Evolutionary conservation across 192 early-diverging fungal genomes (phyloP), one percentile per base, ranked within the genome.

Genomic region (Umbelopsis isabellina): DNA sequence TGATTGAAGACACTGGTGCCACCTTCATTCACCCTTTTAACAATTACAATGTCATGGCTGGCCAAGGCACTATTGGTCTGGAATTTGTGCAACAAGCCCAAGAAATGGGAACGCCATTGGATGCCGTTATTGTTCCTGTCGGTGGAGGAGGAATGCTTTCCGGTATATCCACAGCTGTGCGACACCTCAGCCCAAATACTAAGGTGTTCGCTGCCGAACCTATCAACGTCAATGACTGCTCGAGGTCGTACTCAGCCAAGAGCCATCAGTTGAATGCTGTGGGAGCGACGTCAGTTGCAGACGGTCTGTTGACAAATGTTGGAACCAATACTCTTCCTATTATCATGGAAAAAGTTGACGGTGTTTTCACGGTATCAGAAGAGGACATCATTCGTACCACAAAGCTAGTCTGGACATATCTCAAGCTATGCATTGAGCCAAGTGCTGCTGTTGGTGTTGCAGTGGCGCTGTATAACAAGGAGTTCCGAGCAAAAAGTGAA

Each of bases 111-210:
- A 61, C 20, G 22, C 73, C 53, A 25, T 71, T 88, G 25, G 86
- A 88, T 66, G 75, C 76, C 16, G 46, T 88, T 0, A 79, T 88
- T 23, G 73, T 86, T 30, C 84, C 86, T n/a, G 75, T 83, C 1
- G 86, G 86, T 7, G 86, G 82, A 3, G 85, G 85, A n/a, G 86
- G 86, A 10, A 74, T 87, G 81, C 22, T 87, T 11, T 69, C 79
- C 13, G 86, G 86, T 9, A 86, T 81, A 47, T 21, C 76, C 6
- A 58, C 82, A 18, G 83, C 85, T 16, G 82, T 73, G 0, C 77
- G 82, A 50, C 41, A 23, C 3, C n/a, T 83, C 8, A 69, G 72
- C 7, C 74, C 76, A 10, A 48, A 45, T 8, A 52, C 87, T 16
- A 67, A 72, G 20, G 74, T 88, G 18, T 87, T 88, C 67, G 86